Percentiles rank a stretch among this genome's conserved stretches.
phyloP scores from a whole-genome alignment of 352 stramenopile species.

The Phytophthora hybrid region DNA sequence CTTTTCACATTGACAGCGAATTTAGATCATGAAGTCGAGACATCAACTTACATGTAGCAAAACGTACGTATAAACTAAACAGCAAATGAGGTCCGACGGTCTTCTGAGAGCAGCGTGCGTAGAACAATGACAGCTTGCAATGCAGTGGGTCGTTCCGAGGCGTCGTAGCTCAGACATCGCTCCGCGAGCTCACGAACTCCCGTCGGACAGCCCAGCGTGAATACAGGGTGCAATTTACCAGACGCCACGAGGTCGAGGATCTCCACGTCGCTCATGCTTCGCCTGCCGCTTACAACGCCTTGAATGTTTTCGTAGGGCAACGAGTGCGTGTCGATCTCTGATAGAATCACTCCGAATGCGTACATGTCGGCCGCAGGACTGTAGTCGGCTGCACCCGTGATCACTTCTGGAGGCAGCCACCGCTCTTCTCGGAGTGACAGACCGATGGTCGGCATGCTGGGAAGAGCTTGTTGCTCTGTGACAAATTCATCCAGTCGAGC shows the following conservation, averaged over 20 bases:
- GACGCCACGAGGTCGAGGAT: conserved; percentile 40
- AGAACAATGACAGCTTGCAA: conserved; percentile 56
- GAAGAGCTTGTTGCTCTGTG: conserved; percentile 26
- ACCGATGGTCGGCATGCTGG: conserved; percentile 32
- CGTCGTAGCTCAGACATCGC: conserved; percentile 48
- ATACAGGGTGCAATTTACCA: conserved; percentile 31
- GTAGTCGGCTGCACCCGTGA: conserved; percentile 46
- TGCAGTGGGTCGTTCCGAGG: conserved; percentile 45
- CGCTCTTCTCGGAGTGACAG: conserved; percentile 29
- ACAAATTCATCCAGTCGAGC: conserved; percentile 63
- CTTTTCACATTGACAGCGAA: conserved; percentile 2
- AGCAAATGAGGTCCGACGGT: conserved; percentile 14
- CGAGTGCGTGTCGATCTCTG: conserved; percentile 63
- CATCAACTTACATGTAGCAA: too few relatives aligned
- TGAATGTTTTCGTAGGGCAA: conserved; percentile 55
- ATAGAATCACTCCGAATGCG: conserved; percentile 59
- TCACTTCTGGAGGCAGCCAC: conserved; percentile 59
- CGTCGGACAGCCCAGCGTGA: conserved; percentile 45
- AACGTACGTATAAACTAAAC: conserved; percentile 8
- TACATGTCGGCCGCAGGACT: conserved; percentile 53
- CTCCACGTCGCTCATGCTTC: conserved; percentile 35
- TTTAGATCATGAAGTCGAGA: conserved; percentile 1
- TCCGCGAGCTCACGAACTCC: conserved; percentile 47
- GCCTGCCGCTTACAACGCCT: conserved; percentile 9
- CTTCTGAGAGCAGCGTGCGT: conserved; percentile 36